A percentile compares a stretch with the other conserved stretches of the same genome.
Evolutionary conservation across 2,329 filamentous ascomycete genomes (phyloP).

Genomic region (Colletotrichum limetticola): DNA sequence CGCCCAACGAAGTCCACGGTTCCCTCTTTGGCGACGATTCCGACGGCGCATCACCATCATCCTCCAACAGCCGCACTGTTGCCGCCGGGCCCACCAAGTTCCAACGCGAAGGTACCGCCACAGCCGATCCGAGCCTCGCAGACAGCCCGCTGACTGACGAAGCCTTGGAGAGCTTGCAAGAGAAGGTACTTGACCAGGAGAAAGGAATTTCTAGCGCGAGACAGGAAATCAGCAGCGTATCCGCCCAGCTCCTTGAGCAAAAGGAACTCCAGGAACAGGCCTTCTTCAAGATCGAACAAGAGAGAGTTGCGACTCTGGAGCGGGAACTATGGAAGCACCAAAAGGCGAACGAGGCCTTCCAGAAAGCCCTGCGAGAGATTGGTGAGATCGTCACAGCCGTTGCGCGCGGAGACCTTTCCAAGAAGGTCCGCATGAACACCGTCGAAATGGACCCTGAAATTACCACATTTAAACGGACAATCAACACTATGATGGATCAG

Average conservation of each 20-base stretch:
- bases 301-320: conserved; percentile 89
- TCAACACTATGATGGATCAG: conserved; percentile 99
- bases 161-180: conserved; percentile 85
- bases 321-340: conserved; percentile 96
- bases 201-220: conserved; percentile 90
- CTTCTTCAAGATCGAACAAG: conserved; percentile 83
- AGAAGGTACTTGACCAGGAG: conserved; percentile 93
- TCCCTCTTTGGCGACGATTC: conserved; percentile 71
- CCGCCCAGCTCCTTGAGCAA: conserved; percentile 86
- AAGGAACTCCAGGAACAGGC: conserved; percentile 86
- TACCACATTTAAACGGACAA: conserved; percentile 96
- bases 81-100: conserved; percentile 25
- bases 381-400: conserved; percentile 98
- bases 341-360: conserved; percentile 98
- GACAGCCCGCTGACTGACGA: conserved; percentile 63
- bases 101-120: conserved; percentile 37
- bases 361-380: conserved; percentile 95
- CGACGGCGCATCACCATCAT: conserved; percentile 54
- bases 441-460: conserved; percentile 99
- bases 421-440: conserved; percentile 95
- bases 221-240: conserved; percentile 85
- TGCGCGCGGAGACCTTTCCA: conserved; percentile 93
- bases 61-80: conserved; percentile 52
- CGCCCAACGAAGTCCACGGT: conserved; percentile 79
- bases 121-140: conserved; percentile 39